Base-by-base conservation (phyloP, 1,284 basidiomycete species). In the Cutaneotrichosporon curvatum region DNA sequence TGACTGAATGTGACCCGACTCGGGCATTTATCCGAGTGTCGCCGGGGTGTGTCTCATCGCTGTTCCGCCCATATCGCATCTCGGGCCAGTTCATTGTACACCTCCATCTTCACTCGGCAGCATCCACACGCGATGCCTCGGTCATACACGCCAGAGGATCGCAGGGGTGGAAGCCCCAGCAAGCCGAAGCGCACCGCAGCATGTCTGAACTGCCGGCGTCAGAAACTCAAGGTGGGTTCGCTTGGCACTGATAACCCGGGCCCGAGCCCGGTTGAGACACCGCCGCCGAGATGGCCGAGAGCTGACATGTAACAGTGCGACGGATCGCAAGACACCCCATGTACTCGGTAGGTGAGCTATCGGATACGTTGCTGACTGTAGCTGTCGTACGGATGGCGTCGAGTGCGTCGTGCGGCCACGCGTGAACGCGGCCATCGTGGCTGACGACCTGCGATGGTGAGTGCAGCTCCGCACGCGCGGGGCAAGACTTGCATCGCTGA, bases 221-320 rank as follows among this genome's bases (percentile, higher is more conserved):
- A 52, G 22, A 56, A 56, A 37, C 44, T 56, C 23, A 56, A 56
- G 47, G 53, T 50, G 39, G 11, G 50, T 32, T 7, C n/a, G n/a
- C n/a, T n/a, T n/a, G n/a, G n/a, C n/a, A n/a, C n/a, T n/a, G n/a
- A n/a, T n/a, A n/a, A n/a, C n/a, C 18, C 14, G 32, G 32, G 14
- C 14, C 15, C 32, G 5, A 15, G 32, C 15, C n/a, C n/a, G n/a
- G n/a, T n/a, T n/a, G n/a, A n/a, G n/a, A n/a, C n/a, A n/a, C 28
- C 8, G 14, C 9, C 28, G 14, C 9, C 8, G 6, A n/a, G n/a
- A 9, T 12, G 8, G 32, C 14, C 3, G 8, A 16, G 20, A 23
- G 30, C 45, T 51, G 36, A 51, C 45, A n/a, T n/a, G n/a, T n/a
- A 1, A 4, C 38, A 52, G 50, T 52, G 50, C 46, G 50, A 56